These are phyloP conservation scores for Chalara sp. DNA, from an alignment of 2,329 filamentous ascomycete genomes.

Conservation along the genomic window DNA sequence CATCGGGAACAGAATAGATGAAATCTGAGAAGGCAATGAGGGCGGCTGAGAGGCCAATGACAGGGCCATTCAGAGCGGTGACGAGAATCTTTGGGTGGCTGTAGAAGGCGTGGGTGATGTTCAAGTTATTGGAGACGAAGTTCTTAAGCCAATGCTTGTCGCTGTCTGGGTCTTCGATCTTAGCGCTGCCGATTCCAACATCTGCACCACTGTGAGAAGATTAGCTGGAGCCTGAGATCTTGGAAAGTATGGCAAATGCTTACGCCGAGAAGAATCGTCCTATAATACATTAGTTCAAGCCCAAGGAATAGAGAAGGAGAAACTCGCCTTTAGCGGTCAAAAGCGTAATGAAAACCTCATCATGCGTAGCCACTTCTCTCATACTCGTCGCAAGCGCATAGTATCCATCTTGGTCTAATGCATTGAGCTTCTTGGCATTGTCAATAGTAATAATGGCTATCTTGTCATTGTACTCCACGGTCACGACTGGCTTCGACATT, in stretches of 20 bases:
- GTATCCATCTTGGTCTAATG: constrained; percentile 66
- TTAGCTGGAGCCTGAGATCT: constrained; percentile 5
- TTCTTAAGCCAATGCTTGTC: constrained; percentile 53
- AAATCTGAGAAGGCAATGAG: constrained; percentile 83
- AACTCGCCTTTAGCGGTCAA: constrained; percentile 66
- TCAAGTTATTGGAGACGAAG: constrained; percentile 83
- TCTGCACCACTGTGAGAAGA: constrained; percentile 62
- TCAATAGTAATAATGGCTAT: constrained; percentile 83
- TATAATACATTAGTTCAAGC: constrained; percentile 6
- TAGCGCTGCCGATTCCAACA: constrained; percentile 49
- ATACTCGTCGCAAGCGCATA: constrained; percentile 68
- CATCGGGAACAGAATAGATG: constrained; percentile 74
- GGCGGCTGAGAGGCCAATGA: constrained; percentile 80
- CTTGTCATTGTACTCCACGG: constrained; percentile 56
- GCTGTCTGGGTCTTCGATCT: constrained; percentile 29
- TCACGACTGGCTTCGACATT: neutral
- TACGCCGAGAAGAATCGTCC: constrained; percentile 80
- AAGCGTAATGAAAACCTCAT: constrained; percentile 80
- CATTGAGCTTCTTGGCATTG: constrained; percentile 81
- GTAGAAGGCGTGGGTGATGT: constrained; percentile 86
- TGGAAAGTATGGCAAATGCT: constrained; percentile 21
- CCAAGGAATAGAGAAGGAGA: constrained; percentile 31
- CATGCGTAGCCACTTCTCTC: constrained; percentile 68
- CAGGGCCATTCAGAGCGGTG: constrained; percentile 85
- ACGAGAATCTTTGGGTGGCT: constrained; percentile 91